These are phyloP conservation scores for Sclerotiophoma versabilis DNA, from an alignment of 2,329 filamentous ascomycete genomes.

Conservation along the genomic window DNA sequence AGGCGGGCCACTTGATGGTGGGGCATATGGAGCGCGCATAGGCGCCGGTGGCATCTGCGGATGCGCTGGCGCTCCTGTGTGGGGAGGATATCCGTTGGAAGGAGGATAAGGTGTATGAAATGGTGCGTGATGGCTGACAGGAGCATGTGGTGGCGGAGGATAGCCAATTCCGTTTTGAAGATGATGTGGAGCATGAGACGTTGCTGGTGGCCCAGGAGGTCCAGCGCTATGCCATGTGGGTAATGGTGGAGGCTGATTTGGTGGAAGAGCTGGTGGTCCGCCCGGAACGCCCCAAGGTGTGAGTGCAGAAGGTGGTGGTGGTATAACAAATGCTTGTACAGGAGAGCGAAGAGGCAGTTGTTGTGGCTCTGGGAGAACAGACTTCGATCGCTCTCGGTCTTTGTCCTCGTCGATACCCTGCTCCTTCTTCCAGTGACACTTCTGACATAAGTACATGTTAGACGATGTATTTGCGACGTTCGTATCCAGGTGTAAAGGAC, in stretches of 20 bases:
- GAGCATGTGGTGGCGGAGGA: constrained; percentile 36
- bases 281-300: constrained; percentile 34
- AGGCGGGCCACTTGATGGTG: constrained; percentile 36
- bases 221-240: constrained; percentile 41
- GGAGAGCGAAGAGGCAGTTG: constrained; percentile 45
- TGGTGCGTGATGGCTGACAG: constrained; percentile 37
- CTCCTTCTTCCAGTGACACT: constrained; percentile 57
- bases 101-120: constrained; percentile 46
- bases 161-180: constrained; percentile 42
- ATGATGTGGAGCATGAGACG: constrained; percentile 34
- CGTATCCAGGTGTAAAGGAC: constrained; percentile 33
- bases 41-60: constrained; percentile 38
- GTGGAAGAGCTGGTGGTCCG: constrained; percentile 23
- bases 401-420: constrained; percentile 43
- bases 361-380: constrained; percentile 43
- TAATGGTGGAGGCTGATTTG: constrained; percentile 39
- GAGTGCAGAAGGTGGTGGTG: constrained; percentile 29
- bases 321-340: constrained; percentile 34
- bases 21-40: constrained; percentile 39
- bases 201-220: constrained; percentile 32
- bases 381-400: constrained; percentile 38
- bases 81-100: constrained; percentile 45
- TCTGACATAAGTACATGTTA: constrained; percentile 54
- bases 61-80: constrained; percentile 40
- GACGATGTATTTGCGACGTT: constrained; percentile 23